These are phyloP conservation scores for Fibroporia radiculosa DNA, from an alignment of 768 basidiomycete species.

Conservation along the genomic window DNA sequence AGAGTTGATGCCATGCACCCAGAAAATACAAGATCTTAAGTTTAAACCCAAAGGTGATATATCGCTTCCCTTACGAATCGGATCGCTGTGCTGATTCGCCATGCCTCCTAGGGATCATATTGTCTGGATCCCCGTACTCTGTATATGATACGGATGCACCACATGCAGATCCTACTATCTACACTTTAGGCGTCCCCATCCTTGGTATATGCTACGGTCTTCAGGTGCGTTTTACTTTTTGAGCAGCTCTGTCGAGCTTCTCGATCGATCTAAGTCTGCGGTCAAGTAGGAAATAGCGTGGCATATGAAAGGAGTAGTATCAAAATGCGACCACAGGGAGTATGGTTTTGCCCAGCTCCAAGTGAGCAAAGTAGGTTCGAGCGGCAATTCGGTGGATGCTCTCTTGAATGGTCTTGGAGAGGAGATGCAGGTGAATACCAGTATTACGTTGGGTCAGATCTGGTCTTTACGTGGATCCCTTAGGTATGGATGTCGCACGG, in stretches of 20 bases:
- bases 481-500: slow-evolving; percentile 99
- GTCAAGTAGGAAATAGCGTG: slow-evolving; percentile 80
- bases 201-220: slow-evolving; percentile 97
- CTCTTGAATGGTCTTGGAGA: slow-evolving; percentile 85
- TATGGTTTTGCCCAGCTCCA: slow-evolving; percentile 87
- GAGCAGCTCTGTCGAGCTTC: background rate
- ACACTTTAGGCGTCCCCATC: slow-evolving; percentile 81
- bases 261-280: background rate
- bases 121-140: slow-evolving; percentile 97
- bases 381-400: slow-evolving; percentile 46
- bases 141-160: slow-evolving; percentile 92
- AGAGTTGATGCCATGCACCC: slow-evolving; percentile 95
- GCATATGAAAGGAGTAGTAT: slow-evolving; percentile 77
- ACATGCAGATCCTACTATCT: slow-evolving; percentile 89
- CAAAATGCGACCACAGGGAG: slow-evolving; percentile 85
- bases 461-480: background rate
- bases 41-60: slow-evolving; percentile 89
- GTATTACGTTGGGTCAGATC: background rate
- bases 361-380: slow-evolving; percentile 54
- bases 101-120: slow-evolving; percentile 66
- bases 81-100: slow-evolving; percentile 15
- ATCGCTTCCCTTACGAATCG: background rate
- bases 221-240: slow-evolving; percentile 46
- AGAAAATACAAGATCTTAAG: slow-evolving; percentile 74
- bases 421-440: slow-evolving; percentile 64